Evolutionary conservation across 2,329 filamentous ascomycete species (phyloP).

Genomic region (Simplicillium aogashimaense): DNA sequence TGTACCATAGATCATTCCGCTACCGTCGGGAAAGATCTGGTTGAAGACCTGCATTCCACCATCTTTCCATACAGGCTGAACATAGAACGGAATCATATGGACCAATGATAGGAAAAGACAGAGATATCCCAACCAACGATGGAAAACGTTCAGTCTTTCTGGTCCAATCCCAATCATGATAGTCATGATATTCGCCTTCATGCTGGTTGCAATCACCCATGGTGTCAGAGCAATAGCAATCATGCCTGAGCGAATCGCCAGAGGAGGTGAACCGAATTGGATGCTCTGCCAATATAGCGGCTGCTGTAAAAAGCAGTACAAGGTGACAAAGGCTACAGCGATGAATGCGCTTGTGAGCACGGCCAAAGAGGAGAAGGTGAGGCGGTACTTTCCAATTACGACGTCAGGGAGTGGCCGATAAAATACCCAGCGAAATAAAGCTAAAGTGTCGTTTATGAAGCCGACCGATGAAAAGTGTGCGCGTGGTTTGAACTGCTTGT

Average conservation of each 20-base stretch:
- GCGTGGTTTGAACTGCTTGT: constrained; percentile 49
- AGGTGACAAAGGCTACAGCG: constrained; percentile 60
- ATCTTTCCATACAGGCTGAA: constrained; percentile 79
- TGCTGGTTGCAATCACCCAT: constrained; percentile 83
- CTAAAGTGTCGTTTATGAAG: constrained; percentile 67
- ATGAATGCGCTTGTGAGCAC: constrained; percentile 59
- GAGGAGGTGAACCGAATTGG: constrained; percentile 72
- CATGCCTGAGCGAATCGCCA: constrained; percentile 85
- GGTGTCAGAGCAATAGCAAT: constrained; percentile 83
- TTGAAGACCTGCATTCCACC: constrained; percentile 62
- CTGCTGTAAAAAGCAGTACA: constrained; percentile 80
- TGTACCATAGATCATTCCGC: constrained; percentile 71
- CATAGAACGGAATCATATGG: constrained; percentile 81
- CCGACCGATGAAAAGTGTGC: constrained; percentile 68
- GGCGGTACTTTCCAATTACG: constrained; percentile 52
- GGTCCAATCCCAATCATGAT: constrained; percentile 83
- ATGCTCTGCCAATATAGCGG: constrained; percentile 88
- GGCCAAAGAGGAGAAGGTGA: constrained; percentile 74
- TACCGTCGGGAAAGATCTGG: constrained; percentile 54
- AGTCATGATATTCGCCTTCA: constrained; percentile 82
- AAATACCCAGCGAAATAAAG: constrained; percentile 80
- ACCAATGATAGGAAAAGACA: constrained; percentile 74
- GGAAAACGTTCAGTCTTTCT: constrained; percentile 83
- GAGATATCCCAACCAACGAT: constrained; percentile 84
- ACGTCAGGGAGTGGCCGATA: constrained; percentile 78